Evolutionary conservation across 2,329 filamentous ascomycete genomes (phyloP).

Genomic region (Diplodia corticola): DNA sequence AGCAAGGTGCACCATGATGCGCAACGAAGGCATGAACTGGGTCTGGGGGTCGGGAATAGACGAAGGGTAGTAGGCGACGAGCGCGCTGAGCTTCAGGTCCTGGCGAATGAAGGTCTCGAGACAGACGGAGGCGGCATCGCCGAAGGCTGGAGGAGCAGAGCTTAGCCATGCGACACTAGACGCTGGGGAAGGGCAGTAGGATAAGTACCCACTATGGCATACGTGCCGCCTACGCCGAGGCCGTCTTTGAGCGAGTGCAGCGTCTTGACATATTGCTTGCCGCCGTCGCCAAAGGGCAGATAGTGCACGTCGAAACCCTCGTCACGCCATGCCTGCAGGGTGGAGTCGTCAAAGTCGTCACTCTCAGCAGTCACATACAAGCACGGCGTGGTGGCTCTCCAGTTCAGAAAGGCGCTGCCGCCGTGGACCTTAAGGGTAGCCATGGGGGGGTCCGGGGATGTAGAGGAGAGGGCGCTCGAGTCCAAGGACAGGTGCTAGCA

Average conservation of each 20-base stretch:
- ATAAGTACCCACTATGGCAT: slow-evolving; percentile 60
- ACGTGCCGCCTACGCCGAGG: slow-evolving; percentile 60
- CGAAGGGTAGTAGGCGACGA: slow-evolving; percentile 65
- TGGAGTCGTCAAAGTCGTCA: slow-evolving; percentile 57
- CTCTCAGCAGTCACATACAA: slow-evolving; percentile 55
- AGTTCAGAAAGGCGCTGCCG: slow-evolving; percentile 36
- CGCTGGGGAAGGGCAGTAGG: not conserved
- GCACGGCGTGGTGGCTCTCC: slow-evolving; percentile 45
- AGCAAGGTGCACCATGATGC: slow-evolving; percentile 60
- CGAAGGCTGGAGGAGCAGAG: slow-evolving; percentile 50
- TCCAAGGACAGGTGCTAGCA: not conserved
- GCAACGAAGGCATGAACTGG: slow-evolving; percentile 45
- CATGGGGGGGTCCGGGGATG: slow-evolving; percentile 8
- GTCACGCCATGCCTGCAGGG: slow-evolving; percentile 56
- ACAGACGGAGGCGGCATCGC: slow-evolving; percentile 60
- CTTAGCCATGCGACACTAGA: not conserved
- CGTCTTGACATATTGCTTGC: slow-evolving; percentile 47
- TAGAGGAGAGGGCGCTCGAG: not conserved
- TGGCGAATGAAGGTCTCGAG: slow-evolving; percentile 58
- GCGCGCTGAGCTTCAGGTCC: slow-evolving; percentile 54
- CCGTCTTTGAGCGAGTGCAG: slow-evolving; percentile 55
- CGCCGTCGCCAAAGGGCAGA: slow-evolving; percentile 53
- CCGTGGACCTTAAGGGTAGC: slow-evolving; percentile 16
- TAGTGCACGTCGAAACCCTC: slow-evolving; percentile 64
- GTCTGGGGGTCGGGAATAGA: slow-evolving; percentile 55